A percentile compares a stretch with the other conserved stretches of the same genome.
Evolutionary conservation across 2,329 filamentous ascomycete genomes (phyloP).

Genomic region (Calonectria henricotiae): DNA sequence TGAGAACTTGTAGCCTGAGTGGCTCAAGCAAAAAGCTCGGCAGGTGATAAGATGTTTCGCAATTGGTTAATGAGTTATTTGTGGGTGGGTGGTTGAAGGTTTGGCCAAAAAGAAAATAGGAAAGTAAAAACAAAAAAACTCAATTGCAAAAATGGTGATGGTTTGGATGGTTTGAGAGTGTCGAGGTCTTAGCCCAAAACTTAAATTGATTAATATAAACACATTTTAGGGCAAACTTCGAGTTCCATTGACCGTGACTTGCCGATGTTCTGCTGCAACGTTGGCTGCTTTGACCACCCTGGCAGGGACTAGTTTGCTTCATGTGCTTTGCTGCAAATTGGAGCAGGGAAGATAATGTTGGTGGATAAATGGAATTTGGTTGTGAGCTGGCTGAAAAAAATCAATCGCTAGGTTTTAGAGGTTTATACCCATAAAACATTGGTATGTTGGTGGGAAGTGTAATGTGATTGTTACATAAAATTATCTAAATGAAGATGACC

Average conservation of each 20-base stretch:
- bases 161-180: conserved; percentile 7
- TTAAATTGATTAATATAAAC: conserved; percentile 21
- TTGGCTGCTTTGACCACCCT: no score
- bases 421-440: background rate
- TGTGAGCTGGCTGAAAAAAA: background rate
- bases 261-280: background rate
- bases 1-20: background rate
- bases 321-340: no score
- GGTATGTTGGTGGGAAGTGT: no score
- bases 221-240: background rate
- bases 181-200: conserved; percentile 13
- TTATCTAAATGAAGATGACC: no score
- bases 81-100: background rate
- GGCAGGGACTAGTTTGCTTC: background rate
- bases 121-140: conserved; percentile 2
- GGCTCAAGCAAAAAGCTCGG: background rate
- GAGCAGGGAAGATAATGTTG: background rate
- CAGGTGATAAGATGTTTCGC: background rate
- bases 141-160: conserved; percentile 11
- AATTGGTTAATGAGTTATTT: background rate
- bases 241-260: background rate
- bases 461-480: background rate
- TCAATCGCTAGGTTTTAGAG: background rate
- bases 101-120: background rate
- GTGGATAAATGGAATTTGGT: background rate